Conservation (phyloP, 257 asterid genomes). For the Phtheirospermum japonicum region DNA sequence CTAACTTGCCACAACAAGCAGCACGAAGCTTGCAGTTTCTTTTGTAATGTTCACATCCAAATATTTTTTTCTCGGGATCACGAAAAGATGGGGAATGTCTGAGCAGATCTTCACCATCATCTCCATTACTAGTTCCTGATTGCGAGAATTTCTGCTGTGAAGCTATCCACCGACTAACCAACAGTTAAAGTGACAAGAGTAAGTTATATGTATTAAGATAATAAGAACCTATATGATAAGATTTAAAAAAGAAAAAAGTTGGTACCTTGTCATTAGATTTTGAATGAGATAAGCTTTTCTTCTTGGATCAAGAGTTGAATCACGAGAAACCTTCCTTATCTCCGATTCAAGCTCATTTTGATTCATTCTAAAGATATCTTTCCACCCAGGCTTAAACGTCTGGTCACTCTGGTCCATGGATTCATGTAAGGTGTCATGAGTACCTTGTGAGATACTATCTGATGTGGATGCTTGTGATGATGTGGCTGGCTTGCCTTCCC, state of each 20-base stretch:
- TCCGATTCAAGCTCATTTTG: constrained; percentile 98
- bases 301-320: constrained; percentile 93
- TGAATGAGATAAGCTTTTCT: constrained; percentile 94
- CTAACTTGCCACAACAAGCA: constrained; percentile 87
- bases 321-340: constrained; percentile 91
- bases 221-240: constrained; percentile 11
- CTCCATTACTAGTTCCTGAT: constrained; percentile 46
- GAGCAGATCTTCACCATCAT: constrained; percentile 51
- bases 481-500: constrained; percentile 66
- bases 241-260: constrained; percentile 19
- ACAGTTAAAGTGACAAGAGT: constrained; percentile 29
- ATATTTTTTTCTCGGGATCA: constrained; percentile 65
- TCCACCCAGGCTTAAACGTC: constrained; percentile 98
- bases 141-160: constrained; percentile 83
- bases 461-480: constrained; percentile 49
- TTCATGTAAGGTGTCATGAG: constrained; percentile 43
- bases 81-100: constrained; percentile 78
- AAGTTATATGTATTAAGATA: constrained; percentile 21
- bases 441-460: constrained; percentile 55
- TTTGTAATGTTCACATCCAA: constrained; percentile 96
- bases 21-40: constrained; percentile 97
- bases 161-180: constrained; percentile 90
- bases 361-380: constrained; percentile 92
- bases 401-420: constrained; percentile 65
- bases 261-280: constrained; percentile 91